Percentiles rank a stretch among this genome's conserved stretches.
Evolutionary conservation across 2,329 filamentous ascomycete species (phyloP).

Genomic region (Pyricularia pennisetigena): DNA sequence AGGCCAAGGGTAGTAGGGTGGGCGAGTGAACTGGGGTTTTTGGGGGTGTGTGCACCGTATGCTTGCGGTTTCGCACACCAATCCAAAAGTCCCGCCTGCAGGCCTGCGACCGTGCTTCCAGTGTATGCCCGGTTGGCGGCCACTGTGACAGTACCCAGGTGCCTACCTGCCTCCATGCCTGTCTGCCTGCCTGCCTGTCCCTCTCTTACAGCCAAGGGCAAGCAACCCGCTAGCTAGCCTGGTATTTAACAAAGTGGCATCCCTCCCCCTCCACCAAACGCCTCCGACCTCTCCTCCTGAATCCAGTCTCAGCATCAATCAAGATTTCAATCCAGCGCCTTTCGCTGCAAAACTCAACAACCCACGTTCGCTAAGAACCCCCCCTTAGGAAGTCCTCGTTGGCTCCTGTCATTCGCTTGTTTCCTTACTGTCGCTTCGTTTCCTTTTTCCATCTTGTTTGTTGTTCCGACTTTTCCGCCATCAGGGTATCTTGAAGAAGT

Average conservation of each 20-base stretch:
- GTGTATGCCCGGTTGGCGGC: not conserved
- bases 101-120: not conserved
- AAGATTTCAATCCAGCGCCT: not conserved
- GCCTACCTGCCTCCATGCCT: too few relatives aligned
- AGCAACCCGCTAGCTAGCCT: not conserved
- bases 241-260: not conserved
- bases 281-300: not conserved
- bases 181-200: not conserved
- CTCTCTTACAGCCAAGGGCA: not conserved
- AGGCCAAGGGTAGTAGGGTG: not conserved
- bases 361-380: slow-evolving; percentile 41
- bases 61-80: not conserved
- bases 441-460: slow-evolving; percentile 25
- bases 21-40: not conserved
- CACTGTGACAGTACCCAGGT: not conserved
- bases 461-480: slow-evolving; percentile 51
- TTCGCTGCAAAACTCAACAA: slow-evolving; percentile 24
- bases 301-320: not conserved
- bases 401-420: slow-evolving; percentile 68
- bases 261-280: not conserved
- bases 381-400: slow-evolving; percentile 58
- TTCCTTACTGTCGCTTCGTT: slow-evolving; percentile 30
- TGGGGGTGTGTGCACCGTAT: not conserved
- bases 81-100: not conserved
- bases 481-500: slow-evolving; percentile 37